Conservation (phyloP, 139 green algal genomes). For the Volvox africanus region DNA sequence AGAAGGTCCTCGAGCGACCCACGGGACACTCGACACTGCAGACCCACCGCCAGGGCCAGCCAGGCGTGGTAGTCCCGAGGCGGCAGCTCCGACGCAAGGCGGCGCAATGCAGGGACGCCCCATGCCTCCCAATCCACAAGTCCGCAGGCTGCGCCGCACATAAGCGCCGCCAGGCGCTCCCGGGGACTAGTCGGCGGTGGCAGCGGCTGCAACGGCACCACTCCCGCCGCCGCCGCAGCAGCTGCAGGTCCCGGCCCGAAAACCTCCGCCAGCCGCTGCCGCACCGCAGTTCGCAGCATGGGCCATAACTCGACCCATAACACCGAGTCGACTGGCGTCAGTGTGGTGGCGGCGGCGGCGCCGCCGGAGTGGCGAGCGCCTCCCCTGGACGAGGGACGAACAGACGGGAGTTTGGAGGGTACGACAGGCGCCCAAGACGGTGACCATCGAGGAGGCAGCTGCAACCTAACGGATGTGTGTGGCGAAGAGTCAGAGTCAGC, state of each 20-base stretch:
- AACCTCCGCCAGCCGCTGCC: not conserved
- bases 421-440: not conserved
- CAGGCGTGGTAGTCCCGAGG: conserved; percentile 3
- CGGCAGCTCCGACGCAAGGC: conserved; percentile 4
- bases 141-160: not conserved
- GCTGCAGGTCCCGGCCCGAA: not conserved
- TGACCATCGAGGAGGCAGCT: not conserved
- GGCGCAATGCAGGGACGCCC: not conserved
- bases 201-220: not conserved
- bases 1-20: conserved; percentile 25
- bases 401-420: not conserved
- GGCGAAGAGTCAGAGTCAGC: too few relatives aligned
- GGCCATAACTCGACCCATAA: conserved; percentile 29
- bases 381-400: not conserved
- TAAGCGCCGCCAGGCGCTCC: conserved; percentile 23
- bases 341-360: not conserved
- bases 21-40: not conserved
- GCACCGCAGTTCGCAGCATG: not conserved
- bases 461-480: not conserved
- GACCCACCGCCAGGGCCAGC: not conserved
- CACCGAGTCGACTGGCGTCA: not conserved
- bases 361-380: not conserved
- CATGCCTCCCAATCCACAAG: not conserved
- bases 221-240: not conserved
- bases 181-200: not conserved